phyloP scores from a whole-genome alignment of 495 filamentous ascomycete species.

The Parathielavia hyrcaniae region DNA sequence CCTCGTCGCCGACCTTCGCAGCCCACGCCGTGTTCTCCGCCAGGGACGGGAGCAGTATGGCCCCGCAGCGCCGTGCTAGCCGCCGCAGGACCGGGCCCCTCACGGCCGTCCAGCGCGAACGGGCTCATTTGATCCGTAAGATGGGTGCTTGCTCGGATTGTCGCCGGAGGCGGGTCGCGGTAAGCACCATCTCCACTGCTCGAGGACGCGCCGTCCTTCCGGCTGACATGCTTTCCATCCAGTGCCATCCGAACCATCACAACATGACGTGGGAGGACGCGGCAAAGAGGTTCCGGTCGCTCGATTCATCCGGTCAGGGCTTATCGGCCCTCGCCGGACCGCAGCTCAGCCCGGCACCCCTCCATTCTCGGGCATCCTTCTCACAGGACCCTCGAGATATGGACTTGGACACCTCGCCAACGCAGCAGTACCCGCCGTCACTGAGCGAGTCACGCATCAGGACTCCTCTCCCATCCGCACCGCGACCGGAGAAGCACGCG shows the following conservation, averaged over 20 bases:
- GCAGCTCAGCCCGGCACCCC: constrained; percentile 39
- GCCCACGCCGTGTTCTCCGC: constrained; percentile 45
- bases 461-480: constrained; percentile 44
- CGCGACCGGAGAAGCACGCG: constrained; percentile 39
- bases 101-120: constrained; percentile 42
- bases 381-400: constrained; percentile 41
- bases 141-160: constrained; percentile 46
- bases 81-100: constrained; percentile 45
- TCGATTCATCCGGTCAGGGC: constrained; percentile 37
- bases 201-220: background rate
- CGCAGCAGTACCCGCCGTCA: constrained; percentile 30
- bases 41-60: constrained; percentile 43
- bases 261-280: constrained; percentile 49
- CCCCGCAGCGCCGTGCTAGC: constrained; percentile 40
- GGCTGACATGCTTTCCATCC: constrained; percentile 6
- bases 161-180: constrained; percentile 44
- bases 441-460: constrained; percentile 42
- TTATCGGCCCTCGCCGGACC: constrained; percentile 34
- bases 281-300: constrained; percentile 39
- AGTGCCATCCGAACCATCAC: constrained; percentile 49
- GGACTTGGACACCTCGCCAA: constrained; percentile 29
- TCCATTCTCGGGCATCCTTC: constrained; percentile 31
- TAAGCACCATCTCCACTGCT: constrained; percentile 26
- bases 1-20: constrained; percentile 33
- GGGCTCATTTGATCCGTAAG: constrained; percentile 46